Base-by-base conservation (phyloP, 805 yeast genomes). In the Wickerhamiella musiphila region DNA sequence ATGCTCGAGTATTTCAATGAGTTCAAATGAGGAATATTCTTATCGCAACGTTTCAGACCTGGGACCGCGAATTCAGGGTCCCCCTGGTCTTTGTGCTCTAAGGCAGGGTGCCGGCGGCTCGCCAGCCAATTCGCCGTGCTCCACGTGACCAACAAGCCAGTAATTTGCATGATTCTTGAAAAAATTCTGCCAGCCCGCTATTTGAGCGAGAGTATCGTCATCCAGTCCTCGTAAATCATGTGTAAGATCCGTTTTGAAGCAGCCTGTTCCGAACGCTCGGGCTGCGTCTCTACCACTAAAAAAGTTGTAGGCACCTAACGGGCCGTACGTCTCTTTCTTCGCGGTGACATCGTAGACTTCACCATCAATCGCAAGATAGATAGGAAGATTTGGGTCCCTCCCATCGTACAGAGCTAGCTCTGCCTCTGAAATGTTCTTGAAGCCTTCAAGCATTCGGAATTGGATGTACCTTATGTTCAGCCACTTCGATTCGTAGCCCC, bases 221-320 rank as follows among this genome's bases (percentile, higher is more conserved):
- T 66, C 70, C 15, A 76, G 52, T 0, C 75, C 82, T 22, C 84
- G 53, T 26, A 77, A 51, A 47, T 78, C 86, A 48, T 68, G 63
- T 0, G 84, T 75, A 38, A 61, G 60, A 43, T 76, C 76, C 21
- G 65, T 68, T 25, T 53, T 48, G 36, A 77, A 69, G 43, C 83
- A 76, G 3, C 84, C 84, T 1, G 81, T 76, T 3, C 66, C 72
- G 43, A 65, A 73, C 13, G 76, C 77, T 18, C 84, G 54, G 2
- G 82, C 73, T 24, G 70, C 67, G 49, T 77, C 90, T 26, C 55
- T 55, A 1, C 86, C 90, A 20, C 73, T 63, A 44, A 77, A 65
- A 26, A 61, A 53, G 7, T 57, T 44, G 47, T 77, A 77, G 1
- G 68, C 45, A 1, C 77, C 77, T 1, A 58, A 52, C 1, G 73